These are phyloP conservation scores for Pneumocystis oryctolagi DNA, from an alignment of 1,139 yeast genomes.

Conservation along the genomic window DNA sequence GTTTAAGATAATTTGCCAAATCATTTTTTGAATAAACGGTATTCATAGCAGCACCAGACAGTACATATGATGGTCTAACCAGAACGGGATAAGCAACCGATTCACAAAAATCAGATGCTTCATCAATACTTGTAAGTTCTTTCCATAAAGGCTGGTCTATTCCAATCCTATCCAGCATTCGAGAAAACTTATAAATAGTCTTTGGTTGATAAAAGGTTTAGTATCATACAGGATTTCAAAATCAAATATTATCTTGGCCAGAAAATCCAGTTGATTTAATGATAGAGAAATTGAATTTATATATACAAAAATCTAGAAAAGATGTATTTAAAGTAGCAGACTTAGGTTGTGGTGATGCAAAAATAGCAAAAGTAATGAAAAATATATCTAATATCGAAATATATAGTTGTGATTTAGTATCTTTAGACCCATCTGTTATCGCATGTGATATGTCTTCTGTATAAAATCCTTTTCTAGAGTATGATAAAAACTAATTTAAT, in stretches of 20 bases:
- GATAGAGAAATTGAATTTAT: conserved; percentile 49
- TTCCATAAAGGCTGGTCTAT: conserved; percentile 99
- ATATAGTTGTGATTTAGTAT: conserved; percentile 81
- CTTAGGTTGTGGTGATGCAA: conserved; percentile 99
- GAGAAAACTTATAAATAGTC: conserved; percentile 94
- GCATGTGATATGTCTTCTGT: conserved; percentile 91
- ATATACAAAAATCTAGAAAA: conserved; percentile 24
- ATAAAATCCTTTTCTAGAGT: neutral
- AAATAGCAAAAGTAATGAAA: conserved; percentile 30
- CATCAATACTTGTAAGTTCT: conserved; percentile 84
- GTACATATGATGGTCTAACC: conserved; percentile 38
- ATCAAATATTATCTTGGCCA: conserved; percentile 95
- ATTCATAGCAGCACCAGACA: conserved; percentile 99
- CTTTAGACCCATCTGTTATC: conserved; percentile 72
- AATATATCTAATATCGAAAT: conserved; percentile 36
- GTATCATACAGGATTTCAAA: conserved; percentile 86
- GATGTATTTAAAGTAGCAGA: conserved; percentile 67
- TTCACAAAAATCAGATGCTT: conserved; percentile 86
- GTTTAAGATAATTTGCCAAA: conserved; percentile 71
- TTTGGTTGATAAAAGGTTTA: no score
- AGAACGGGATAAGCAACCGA: conserved; percentile 87
- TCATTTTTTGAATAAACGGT: conserved; percentile 86
- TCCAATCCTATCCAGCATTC: conserved; percentile 92
- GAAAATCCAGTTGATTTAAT: conserved; percentile 90
- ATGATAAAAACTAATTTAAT: neutral